Percentiles rank a stretch among this genome's conserved stretches.
Evolutionary conservation across 495 filamentous ascomycete genomes (phyloP).

Genomic region (Sphaerosporella brunnea): DNA sequence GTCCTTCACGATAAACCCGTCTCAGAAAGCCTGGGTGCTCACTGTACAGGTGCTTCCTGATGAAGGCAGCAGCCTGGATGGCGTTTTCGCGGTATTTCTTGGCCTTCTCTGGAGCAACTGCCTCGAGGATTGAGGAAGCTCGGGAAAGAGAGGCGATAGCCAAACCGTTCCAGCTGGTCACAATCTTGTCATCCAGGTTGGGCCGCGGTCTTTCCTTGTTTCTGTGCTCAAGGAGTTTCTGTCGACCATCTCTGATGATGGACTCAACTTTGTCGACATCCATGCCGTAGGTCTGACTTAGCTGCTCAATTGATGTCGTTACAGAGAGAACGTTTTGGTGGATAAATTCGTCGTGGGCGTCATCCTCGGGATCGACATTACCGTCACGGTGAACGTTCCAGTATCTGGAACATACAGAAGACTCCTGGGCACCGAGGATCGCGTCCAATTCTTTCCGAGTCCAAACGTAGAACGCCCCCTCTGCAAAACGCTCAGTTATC

Average conservation of each 20-base stretch:
- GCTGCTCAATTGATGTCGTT: slow-evolving; percentile 39
- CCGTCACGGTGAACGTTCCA: slow-evolving; percentile 77
- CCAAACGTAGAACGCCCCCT: slow-evolving; percentile 94
- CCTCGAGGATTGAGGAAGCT: slow-evolving; percentile 46
- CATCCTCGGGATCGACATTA: slow-evolving; percentile 68
- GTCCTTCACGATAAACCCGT: slow-evolving; percentile 59
- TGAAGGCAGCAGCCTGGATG: slow-evolving; percentile 52
- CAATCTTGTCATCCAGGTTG: slow-evolving; percentile 79
- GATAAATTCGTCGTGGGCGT: slow-evolving; percentile 85
- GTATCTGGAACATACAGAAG: slow-evolving; percentile 59
- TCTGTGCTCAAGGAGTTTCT: slow-evolving; percentile 54
- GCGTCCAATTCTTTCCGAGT: slow-evolving; percentile 71
- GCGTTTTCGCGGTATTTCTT: slow-evolving; percentile 46
- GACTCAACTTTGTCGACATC: slow-evolving; percentile 51
- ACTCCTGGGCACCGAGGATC: slow-evolving; percentile 53
- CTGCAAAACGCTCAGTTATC: slow-evolving; percentile 24
- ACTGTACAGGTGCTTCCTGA: slow-evolving; percentile 62
- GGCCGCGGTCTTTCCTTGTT: slow-evolving; percentile 61
- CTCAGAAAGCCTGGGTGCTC: slow-evolving; percentile 42
- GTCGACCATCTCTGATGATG: slow-evolving; percentile 49
- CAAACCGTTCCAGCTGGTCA: slow-evolving; percentile 75
- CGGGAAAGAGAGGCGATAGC: slow-evolving; percentile 70
- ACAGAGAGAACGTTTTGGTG: slow-evolving; percentile 42
- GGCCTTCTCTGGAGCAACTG: slow-evolving; percentile 40
- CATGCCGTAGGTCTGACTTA: slow-evolving; percentile 65